phyloP scores from a whole-genome alignment of 768 basidiomycete genomes.

The Butyriboletus loyo region DNA sequence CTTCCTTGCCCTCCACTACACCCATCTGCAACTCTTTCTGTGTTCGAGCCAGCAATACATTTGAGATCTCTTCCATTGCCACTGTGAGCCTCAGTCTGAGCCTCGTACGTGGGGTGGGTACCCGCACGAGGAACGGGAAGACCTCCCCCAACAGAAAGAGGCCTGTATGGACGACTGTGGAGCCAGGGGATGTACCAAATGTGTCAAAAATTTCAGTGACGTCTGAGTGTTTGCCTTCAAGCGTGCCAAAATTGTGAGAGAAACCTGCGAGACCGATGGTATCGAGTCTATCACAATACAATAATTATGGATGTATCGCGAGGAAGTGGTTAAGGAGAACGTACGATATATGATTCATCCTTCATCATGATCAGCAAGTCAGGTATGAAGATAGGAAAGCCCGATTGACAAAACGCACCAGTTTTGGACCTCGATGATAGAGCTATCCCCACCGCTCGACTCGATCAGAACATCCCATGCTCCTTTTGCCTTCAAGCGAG shows the following conservation, averaged over 20 bases:
- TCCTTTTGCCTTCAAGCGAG: background rate
- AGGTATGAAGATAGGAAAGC: background rate
- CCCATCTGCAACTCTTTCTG: conserved; percentile 30
- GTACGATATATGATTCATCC: background rate
- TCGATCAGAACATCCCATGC: conserved; percentile 29
- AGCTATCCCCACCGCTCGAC: conserved; percentile 7
- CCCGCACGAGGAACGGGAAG: conserved; percentile 34
- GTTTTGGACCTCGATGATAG: conserved; percentile 36
- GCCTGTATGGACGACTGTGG: conserved; percentile 25
- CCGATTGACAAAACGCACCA: conserved; percentile 17
- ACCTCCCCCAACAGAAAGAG: conserved; percentile 36
- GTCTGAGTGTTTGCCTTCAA: conserved; percentile 44
- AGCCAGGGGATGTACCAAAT: conserved; percentile 20
- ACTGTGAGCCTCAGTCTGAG: conserved; percentile 31
- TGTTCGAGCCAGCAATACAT: conserved; percentile 36
- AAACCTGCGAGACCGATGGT: background rate
- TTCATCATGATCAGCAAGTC: background rate
- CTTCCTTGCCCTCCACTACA: conserved; percentile 17
- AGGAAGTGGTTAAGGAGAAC: background rate
- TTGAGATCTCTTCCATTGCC: conserved; percentile 39
- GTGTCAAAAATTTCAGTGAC: conserved; percentile 42
- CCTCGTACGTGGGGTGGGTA: conserved; percentile 36
- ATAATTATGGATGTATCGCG: background rate
- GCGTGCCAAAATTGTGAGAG: conserved; percentile 47
- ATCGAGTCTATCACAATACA: background rate